phyloP scores from a whole-genome alignment of 2,329 filamentous ascomycete species.

The Colletotrichum lupini region DNA sequence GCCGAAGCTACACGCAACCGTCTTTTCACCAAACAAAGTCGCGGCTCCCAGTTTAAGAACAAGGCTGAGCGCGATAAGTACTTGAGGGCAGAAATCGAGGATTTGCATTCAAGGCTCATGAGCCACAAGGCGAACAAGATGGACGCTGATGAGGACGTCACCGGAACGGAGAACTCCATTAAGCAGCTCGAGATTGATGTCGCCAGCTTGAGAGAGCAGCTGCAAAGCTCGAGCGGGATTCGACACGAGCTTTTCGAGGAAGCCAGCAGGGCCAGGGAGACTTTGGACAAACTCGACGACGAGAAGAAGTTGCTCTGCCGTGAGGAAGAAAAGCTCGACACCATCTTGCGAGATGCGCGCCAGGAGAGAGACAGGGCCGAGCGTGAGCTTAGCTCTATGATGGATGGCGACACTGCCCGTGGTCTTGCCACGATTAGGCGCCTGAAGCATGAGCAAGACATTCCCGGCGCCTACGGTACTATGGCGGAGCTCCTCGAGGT shows the following conservation, averaged over 20 bases:
- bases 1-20: conserved; percentile 81
- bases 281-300: conserved; percentile 82
- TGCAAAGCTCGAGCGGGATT: conserved; percentile 83
- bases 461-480: conserved; percentile 91
- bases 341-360: conserved; percentile 78
- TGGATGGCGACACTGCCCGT: conserved; percentile 88
- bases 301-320: conserved; percentile 88
- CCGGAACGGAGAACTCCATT: conserved; percentile 77
- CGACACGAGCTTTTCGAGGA: conserved; percentile 79
- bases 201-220: conserved; percentile 73
- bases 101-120: conserved; percentile 80
- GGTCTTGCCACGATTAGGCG: conserved; percentile 89
- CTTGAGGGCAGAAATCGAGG: conserved; percentile 82
- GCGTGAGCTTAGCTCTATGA: conserved; percentile 80
- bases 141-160: conserved; percentile 86
- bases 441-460: conserved; percentile 81
- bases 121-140: conserved; percentile 86
- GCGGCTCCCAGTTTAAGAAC: conserved; percentile 86
- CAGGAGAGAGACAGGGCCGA: conserved; percentile 84
- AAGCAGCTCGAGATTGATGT: conserved; percentile 78
- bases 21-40: conserved; percentile 91
- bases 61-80: conserved; percentile 90
- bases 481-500: conserved; percentile 93
- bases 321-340: conserved; percentile 88
- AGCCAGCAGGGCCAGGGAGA: conserved; percentile 81